Percentiles rank a stretch among this genome's conserved stretches.
Evolutionary conservation across 148 eudicot genomes (phyloP).

Genomic region (Talinum fruticosum): DNA sequence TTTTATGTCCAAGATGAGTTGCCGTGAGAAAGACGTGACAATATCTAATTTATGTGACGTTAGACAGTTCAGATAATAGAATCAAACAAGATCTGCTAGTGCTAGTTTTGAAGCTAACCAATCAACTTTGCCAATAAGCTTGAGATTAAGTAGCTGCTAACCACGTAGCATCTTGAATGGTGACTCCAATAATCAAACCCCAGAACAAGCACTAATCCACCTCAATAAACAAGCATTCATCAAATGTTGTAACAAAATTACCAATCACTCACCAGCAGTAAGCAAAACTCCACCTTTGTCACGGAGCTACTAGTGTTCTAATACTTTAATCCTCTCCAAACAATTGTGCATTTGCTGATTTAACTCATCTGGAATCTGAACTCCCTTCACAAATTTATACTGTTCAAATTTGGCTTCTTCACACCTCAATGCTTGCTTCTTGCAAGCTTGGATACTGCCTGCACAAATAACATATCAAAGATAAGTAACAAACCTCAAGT

Average conservation of each 20-base stretch:
- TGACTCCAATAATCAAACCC: too few species aligned
- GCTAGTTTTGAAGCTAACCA: too few species aligned
- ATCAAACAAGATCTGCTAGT: too few species aligned
- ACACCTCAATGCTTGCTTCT: slow-evolving; percentile 66
- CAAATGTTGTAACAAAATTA: not conserved
- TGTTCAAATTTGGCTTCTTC: slow-evolving; percentile 82
- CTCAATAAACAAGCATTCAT: too few species aligned
- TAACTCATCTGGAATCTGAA: slow-evolving; percentile 38
- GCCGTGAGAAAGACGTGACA: too few species aligned
- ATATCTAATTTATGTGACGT: too few species aligned
- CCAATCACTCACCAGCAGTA: not conserved
- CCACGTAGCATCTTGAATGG: too few species aligned
- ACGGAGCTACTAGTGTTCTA: slow-evolving; percentile 38
- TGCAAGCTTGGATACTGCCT: slow-evolving; percentile 86
- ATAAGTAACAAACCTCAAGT: not conserved
- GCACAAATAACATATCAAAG: not conserved
- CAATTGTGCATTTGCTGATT: slow-evolving; percentile 58
- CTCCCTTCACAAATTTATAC: slow-evolving; percentile 53
- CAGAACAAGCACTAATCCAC: too few species aligned
- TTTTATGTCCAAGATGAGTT: too few species aligned
- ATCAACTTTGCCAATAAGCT: too few species aligned
- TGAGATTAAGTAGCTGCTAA: too few species aligned
- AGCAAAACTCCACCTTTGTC: not conserved
- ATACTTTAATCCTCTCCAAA: slow-evolving; percentile 57
- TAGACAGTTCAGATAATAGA: too few species aligned